Evolutionary conservation across 2,329 filamentous ascomycete genomes (phyloP), one percentile per base, ranked within the genome.

Genomic region (Grosmannia huntii): DNA sequence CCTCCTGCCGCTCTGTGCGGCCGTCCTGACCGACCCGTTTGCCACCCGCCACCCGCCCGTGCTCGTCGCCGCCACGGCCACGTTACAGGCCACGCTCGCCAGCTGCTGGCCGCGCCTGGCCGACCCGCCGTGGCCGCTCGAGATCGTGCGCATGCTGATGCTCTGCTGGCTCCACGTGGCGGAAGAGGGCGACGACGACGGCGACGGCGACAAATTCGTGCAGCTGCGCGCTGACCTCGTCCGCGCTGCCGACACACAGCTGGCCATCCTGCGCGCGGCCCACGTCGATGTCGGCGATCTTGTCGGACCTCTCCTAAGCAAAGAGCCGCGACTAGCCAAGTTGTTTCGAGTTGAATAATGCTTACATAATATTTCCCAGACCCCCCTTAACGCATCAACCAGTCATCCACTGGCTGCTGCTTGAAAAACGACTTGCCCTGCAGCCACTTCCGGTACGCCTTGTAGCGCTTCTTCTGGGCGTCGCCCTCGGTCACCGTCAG

Each of bases 371-470:
- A 4, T 16, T 3, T 16, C 2, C 36, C 25, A 21, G 7, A 28
- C 27, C 11, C 3, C 52, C 28, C 4, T 44, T n/a, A 31, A 48
- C 48, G 38, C 31, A 53, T 58, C 61, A 53, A 62, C 81, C 57
- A 57, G 7, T 54, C 57, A 33, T 64, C 80, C 56, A 82, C 76
- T 52, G 85, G 83, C 70, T 86, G 83, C 76, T 96, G 91, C 73
- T 97, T 97, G 71, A 97, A 97, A 66, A 97, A 80, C 66, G 90
- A 96, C 75, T 96, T 97, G 21, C 92, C 92, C 62, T 85, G 81
- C 67, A 99, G 76, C 92, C 94, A 99, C 72, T 96, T 95, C 66
- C 86, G 77, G 72, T 99, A 99, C 11, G 91, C 89, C 73, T 96
- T 97, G 71, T 99, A 99, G 65, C 94, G 79, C 78, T 97, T 96